phyloP scores from a whole-genome alignment of 495 filamentous ascomycete species.

The Podospora sp. region DNA sequence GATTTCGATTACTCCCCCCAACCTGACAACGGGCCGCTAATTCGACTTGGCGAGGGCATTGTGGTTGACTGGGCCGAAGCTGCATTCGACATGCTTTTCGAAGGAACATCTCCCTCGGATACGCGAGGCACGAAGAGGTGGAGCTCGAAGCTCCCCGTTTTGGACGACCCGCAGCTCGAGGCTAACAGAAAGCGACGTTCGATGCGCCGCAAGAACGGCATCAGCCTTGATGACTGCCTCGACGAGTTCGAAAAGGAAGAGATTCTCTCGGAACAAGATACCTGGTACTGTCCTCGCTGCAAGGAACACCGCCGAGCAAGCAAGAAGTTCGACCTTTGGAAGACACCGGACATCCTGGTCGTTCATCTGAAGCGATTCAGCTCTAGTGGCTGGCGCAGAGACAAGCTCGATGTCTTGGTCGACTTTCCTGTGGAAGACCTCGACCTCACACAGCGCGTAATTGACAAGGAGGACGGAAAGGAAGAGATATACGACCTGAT shows the following conservation, averaged over 20 bases:
- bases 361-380: slow-evolving; percentile 93
- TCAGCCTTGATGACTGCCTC: slow-evolving; percentile 87
- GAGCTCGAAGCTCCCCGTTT: slow-evolving; percentile 44
- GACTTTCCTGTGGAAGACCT: slow-evolving; percentile 89
- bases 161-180: slow-evolving; percentile 69
- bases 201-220: slow-evolving; percentile 68
- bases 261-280: slow-evolving; percentile 88
- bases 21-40: slow-evolving; percentile 60
- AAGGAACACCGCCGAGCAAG: slow-evolving; percentile 88
- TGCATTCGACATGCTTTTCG: slow-evolving; percentile 71
- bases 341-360: slow-evolving; percentile 88
- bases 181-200: slow-evolving; percentile 60
- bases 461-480: slow-evolving; percentile 75
- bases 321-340: slow-evolving; percentile 98
- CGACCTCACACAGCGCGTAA: slow-evolving; percentile 78
- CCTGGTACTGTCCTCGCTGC: slow-evolving; percentile 95
- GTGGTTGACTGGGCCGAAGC: slow-evolving; percentile 78
- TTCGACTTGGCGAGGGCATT: slow-evolving; percentile 78
- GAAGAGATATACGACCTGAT: slow-evolving; percentile 86
- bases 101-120: slow-evolving; percentile 42
- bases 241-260: slow-evolving; percentile 93
- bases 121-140: slow-evolving; percentile 53
- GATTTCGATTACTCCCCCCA: slow-evolving; percentile 25
- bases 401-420: slow-evolving; percentile 90
- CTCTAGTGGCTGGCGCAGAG: slow-evolving; percentile 68